A percentile compares a stretch with the other conserved stretches of the same genome.
These are phyloP conservation scores for Senna tora DNA, from an alignment of 306 rosid genomes.

Conservation along the genomic window DNA sequence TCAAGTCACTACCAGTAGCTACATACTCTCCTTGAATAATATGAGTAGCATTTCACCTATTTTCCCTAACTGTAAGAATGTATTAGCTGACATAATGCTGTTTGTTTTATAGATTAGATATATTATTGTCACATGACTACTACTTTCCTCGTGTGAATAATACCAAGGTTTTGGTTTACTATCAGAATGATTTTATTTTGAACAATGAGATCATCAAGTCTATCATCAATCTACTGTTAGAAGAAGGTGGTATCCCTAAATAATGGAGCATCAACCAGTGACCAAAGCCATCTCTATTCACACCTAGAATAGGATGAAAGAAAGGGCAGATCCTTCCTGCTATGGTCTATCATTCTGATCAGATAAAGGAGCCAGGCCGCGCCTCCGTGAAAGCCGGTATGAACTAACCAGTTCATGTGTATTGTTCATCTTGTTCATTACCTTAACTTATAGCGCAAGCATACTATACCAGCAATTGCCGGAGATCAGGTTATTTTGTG, in stretches of 20 bases:
- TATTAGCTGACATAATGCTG: background rate
- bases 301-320: slow-evolving; percentile 15
- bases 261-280: slow-evolving; percentile 32
- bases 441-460: background rate
- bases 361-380: slow-evolving; percentile 16
- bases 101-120: slow-evolving; percentile 21
- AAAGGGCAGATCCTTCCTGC: slow-evolving; percentile 13
- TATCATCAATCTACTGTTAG: slow-evolving; percentile 77
- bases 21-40: no score
- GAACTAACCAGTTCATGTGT: slow-evolving; percentile 9
- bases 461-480: background rate
- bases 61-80: slow-evolving; percentile 6
- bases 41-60: background rate
- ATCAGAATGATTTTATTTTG: slow-evolving; percentile 57
- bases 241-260: slow-evolving; percentile 67
- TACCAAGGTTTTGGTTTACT: slow-evolving; percentile 21
- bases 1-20: background rate
- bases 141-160: slow-evolving; percentile 31
- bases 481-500: background rate
- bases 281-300: slow-evolving; percentile 16
- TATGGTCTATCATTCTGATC: slow-evolving; percentile 14
- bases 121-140: background rate
- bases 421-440: background rate
- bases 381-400: background rate
- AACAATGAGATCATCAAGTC: slow-evolving; percentile 77